Evolutionary conservation across 2,329 filamentous ascomycete species (phyloP), one percentile per base, ranked within the genome.

Genomic region (Colletotrichum sp.): DNA sequence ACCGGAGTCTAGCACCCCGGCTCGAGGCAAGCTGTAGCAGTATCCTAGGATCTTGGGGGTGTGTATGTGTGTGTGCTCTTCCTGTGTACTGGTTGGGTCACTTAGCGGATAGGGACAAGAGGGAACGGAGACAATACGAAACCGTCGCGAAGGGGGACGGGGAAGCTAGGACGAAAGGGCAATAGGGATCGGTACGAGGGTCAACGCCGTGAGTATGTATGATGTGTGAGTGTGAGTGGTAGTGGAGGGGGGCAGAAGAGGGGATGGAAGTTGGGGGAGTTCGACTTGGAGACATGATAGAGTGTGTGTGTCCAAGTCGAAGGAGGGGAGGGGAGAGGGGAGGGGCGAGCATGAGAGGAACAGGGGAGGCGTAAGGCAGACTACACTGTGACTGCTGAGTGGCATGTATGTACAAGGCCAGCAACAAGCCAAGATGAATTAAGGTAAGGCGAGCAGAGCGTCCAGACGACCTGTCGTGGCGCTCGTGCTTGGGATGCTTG

Each of bases 101-200:
- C 34, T 39, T 44, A 24, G 70, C 64, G 69, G 64, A 73, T 73
- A 65, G 69, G 73, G 69, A 68, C 73, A 59, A 76, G 57, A 76
- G 69, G 70, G 63, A 73, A 68, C 64, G 73, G 69, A 67, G 69
- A 65, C 73, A 73, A 73, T 76, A 76, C 73, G 73, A 76, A 76
- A 76, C 73, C 73, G 73, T 76, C 73, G 73, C 73, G 65, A 66
- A 76, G 55, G 73, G 55, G 64, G 32, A 73, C 63, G 73, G 73
- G 55, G 73, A 76, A 63, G 73, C 73, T 76, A 73, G 39, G 70
- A 73, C 73, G 32, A 76, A 72, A 76, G 49, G 57, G 44, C 73
- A 49, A 72, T 72, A 59, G 69, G 44, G 32, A 72, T 68, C 59
- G 64, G 73, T 73, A 76, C 73, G 39, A 67, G 32, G 68, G 44